Evolutionary conservation across 192 early-diverging fungal genomes (phyloP), one percentile per base, ranked within the genome.

Genomic region (Gaertneriomyces sp.): DNA sequence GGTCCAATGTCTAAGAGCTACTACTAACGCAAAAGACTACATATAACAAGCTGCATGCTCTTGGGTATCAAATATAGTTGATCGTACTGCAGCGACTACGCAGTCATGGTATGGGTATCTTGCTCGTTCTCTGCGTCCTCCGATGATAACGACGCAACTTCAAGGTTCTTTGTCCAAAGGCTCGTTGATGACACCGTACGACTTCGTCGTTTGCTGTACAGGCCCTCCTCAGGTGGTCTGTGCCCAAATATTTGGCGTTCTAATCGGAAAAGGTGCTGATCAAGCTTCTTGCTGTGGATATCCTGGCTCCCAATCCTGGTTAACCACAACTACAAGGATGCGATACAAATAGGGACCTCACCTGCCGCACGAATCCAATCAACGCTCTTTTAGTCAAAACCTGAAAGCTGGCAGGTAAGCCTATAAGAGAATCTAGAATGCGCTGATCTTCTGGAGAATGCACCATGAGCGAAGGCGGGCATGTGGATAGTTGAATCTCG

Each of bases 351-450:
- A 10, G n/a, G 4, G n/a, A 12, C n/a, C 59, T 14, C 14, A 60
- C 59, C 59, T 60, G 59, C 42, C 38, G 19, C 14, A 60, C 45
- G 7, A 44, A 45, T 43, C 59, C 40, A 10, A 45, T 25, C 38
- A 60, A 11, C 12, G 44, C 44, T 10, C 14, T 44, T 43, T 6
- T 43, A 4, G 38, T 14, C 6, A 60, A 38, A 25, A 11, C 25
- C 41, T 60, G 59, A 14, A 60, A 14, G 4, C 11, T 46, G 43
- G n/a, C 43, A 4, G 38, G 40, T 11, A n/a, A 41, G 16, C n/a
- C 45, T 47, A 10, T 44, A 33, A 41, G 59, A 33, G 38, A 17
- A 6, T n/a, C 38, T 60, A 45, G 25, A 33, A 33, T 33, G 25
- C 25, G 25, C 25, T 45, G 4, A 43, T 47, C 17, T n/a, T 44